phyloP scores from a whole-genome alignment of 331 rosid genomes.

The Prunus yedoensis region DNA sequence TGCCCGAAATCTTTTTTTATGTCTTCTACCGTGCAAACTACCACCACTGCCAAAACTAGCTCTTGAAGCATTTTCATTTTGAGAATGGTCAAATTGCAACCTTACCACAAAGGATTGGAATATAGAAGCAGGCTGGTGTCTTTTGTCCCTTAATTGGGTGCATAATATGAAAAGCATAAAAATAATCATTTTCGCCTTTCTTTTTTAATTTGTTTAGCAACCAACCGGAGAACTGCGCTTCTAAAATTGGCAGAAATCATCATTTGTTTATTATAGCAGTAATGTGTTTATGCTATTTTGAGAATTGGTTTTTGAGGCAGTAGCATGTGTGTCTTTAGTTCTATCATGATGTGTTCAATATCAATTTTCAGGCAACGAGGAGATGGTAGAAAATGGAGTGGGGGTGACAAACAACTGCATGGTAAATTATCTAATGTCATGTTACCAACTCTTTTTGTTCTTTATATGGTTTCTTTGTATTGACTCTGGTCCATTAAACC shows the following conservation, averaged over 20 bases:
- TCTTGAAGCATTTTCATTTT: background rate
- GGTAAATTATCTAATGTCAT: conserved; percentile 28
- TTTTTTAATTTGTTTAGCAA: background rate
- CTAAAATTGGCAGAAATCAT: background rate
- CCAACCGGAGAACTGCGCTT: background rate
- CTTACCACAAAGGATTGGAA: background rate
- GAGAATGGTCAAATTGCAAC: background rate
- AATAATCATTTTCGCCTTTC: background rate
- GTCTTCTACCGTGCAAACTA: background rate
- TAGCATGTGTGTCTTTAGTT: background rate
- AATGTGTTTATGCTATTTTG: background rate
- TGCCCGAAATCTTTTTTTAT: background rate
- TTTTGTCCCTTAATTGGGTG: background rate
- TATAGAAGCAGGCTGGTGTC: background rate
- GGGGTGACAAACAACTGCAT: conserved; percentile 19
- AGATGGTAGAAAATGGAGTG: conserved; percentile 25
- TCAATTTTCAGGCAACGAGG: conserved; percentile 48
- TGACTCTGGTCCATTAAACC: conserved; percentile 24
- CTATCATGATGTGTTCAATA: conserved; percentile 5
- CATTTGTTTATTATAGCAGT: background rate
- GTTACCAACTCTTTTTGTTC: conserved; percentile 1
- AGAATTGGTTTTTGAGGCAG: conserved; percentile 1
- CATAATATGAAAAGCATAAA: background rate
- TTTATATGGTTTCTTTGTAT: background rate
- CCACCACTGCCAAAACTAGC: background rate